Evolutionary conservation across 2,329 filamentous ascomycete genomes (phyloP).

Genomic region (Curvularia sp.): DNA sequence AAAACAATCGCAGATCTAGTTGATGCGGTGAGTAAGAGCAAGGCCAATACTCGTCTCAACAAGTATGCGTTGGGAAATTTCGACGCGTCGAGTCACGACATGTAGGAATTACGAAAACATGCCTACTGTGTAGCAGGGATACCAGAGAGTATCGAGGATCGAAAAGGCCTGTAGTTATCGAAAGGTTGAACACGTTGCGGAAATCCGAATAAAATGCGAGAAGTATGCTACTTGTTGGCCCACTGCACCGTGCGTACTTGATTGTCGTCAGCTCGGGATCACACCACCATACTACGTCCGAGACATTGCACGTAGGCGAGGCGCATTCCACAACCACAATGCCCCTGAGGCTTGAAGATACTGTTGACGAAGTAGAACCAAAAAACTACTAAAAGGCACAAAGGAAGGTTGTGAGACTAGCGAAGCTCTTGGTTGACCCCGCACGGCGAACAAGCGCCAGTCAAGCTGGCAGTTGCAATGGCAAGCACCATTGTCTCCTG

Average conservation of each 20-base stretch:
- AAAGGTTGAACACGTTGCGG: background rate
- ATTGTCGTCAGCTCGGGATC: background rate
- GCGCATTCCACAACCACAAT: background rate
- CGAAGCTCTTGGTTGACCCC: constrained; percentile 17
- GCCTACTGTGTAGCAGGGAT: constrained; percentile 4
- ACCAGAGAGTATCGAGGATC: background rate
- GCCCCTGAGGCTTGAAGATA: background rate
- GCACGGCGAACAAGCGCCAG: constrained; percentile 2
- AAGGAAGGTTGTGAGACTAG: background rate
- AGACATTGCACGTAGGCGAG: background rate
- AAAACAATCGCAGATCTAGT: background rate
- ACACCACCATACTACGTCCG: constrained; percentile 1
- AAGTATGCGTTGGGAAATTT: constrained; percentile 5
- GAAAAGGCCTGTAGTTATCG: background rate
- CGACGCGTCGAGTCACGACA: background rate
- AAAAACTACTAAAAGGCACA: background rate
- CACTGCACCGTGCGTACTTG: constrained; percentile 6
- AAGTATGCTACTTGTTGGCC: background rate
- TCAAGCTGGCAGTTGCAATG: background rate
- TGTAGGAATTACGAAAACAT: constrained; percentile 9
- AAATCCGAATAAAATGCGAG: constrained; percentile 11
- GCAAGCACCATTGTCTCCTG: background rate
- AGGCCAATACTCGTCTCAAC: constrained; percentile 1
- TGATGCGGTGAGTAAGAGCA: background rate
- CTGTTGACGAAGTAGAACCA: background rate